A percentile compares a stretch with the other conserved stretches of the same genome.
Evolutionary conservation across 345 rosid species (phyloP).

Genomic region (Citrus australasica): DNA sequence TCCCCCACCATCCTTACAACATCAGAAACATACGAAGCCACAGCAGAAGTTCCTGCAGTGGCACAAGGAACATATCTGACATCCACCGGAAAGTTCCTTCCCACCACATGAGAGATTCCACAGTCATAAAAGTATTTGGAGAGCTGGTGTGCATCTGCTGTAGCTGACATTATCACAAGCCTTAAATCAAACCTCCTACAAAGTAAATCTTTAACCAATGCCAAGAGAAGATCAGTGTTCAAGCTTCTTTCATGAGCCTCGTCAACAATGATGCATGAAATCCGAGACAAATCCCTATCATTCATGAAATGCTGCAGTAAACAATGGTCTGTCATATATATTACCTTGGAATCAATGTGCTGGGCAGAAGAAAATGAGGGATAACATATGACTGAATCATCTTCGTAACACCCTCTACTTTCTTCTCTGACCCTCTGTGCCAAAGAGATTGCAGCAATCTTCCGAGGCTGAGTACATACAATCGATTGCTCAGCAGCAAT

Average conservation of each 20-base stretch:
- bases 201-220: constrained; percentile 61
- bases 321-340: constrained; percentile 83
- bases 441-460: constrained; percentile 76
- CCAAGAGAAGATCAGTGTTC: constrained; percentile 88
- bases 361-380: constrained; percentile 63
- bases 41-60: constrained; percentile 31
- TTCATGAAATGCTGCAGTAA: constrained; percentile 71
- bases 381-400: constrained; percentile 41
- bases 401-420: constrained; percentile 63
- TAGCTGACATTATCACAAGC: constrained; percentile 94
- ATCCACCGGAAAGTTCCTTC: constrained; percentile 82
- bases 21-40: constrained; percentile 60
- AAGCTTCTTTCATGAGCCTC: constrained; percentile 98
- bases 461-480: constrained; percentile 89
- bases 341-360: constrained; percentile 50
- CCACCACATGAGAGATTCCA: constrained; percentile 46
- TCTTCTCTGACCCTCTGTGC: constrained; percentile 75
- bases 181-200: constrained; percentile 51
- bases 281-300: constrained; percentile 60
- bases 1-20: constrained; percentile 58
- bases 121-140: constrained; percentile 72
- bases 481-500: constrained; percentile 50
- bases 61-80: constrained; percentile 54
- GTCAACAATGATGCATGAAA: constrained; percentile 79
- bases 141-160: constrained; percentile 81